Percentiles rank a stretch among this genome's conserved stretches.
phyloP scores from a whole-genome alignment of 345 rosid species.

The Salix brachista region DNA sequence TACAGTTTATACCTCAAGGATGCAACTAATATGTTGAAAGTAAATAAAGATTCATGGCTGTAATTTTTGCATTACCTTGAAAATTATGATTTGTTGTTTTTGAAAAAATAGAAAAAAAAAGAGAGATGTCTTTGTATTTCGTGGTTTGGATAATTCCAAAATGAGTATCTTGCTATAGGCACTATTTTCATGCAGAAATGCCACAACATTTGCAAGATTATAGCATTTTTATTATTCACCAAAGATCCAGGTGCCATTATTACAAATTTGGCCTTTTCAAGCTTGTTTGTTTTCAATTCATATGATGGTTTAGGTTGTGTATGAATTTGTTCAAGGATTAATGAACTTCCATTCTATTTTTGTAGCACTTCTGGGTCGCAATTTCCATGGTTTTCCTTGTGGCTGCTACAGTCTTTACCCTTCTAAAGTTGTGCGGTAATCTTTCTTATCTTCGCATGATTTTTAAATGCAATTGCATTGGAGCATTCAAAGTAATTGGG shows the following conservation, averaged over 20 bases:
- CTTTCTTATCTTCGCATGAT: slow-evolving; percentile 9
- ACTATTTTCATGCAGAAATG: not conserved
- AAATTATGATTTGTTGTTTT: too few species aligned
- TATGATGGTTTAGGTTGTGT: not conserved
- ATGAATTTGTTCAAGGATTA: not conserved
- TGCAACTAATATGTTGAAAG: not conserved
- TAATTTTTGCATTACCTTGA: not conserved
- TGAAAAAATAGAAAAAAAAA: not conserved
- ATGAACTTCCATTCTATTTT: slow-evolving; percentile 10
- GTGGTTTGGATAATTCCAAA: not conserved
- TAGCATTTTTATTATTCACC: not conserved
- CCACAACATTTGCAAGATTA: not conserved
- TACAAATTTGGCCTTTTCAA: not conserved
- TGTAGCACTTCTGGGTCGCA: slow-evolving; percentile 96
- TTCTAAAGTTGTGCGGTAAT: slow-evolving; percentile 85
- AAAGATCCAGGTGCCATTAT: not conserved
- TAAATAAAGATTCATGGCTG: not conserved
- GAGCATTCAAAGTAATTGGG: not conserved
- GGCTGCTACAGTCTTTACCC: slow-evolving; percentile 85
- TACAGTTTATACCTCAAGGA: not conserved
- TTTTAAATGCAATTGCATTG: not conserved
- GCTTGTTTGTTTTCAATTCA: not conserved
- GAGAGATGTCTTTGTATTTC: not conserved
- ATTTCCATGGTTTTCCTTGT: slow-evolving; percentile 94
- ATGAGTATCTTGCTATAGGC: not conserved